Base-by-base conservation (phyloP, 2,329 filamentous ascomycete genomes). In the Cordyceps javanica region DNA sequence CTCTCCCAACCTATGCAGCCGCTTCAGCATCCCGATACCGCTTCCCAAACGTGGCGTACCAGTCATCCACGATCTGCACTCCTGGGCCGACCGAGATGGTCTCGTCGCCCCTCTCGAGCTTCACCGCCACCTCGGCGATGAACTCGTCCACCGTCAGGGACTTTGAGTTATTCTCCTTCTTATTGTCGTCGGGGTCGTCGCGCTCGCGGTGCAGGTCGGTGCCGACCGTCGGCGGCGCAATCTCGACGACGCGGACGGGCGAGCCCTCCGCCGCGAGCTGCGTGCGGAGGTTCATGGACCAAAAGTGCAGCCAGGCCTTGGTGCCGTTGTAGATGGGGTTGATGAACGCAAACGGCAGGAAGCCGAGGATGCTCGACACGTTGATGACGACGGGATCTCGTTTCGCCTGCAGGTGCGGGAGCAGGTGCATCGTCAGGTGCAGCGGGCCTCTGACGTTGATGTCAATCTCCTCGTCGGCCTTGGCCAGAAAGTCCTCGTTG, bases 261-360 rank as follows among this genome's bases (percentile, higher is more conserved):
- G 71, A 73, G 5, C 66, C 68, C 0, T 60, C 68, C 13, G 69
- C 65, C 45, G 68, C 64, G 0, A 84, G 67, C 64, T 84, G 81
- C 1, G 75, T 75, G 5, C 81, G 71, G 25, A 85, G 62, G 45
- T 79, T 81, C 74, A 83, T 77, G 26, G 69, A 77, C 74, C 77
- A 83, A 65, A 77, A 83, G 63, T 83, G 80, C 39, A 82, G 38
- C 77, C 76, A 85, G 0, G 80, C 78, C 63, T 85, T 86, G 2
- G 79, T 83, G 3, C 77, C 81, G 63, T 82, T 82, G 67, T 85
- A 85, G 1, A 83, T 77, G 0, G 80, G 81, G 62, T 82, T 85
- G 61, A 82, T 74, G 58, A 82, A 69, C 3, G 70, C 74, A 58
- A 77, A 75, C 0, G 82, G 81, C 0, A 79, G 67, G 60, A 76